Evolutionary conservation across 441 rosid genomes (phyloP).

Genomic region (Syzygium malaccense): DNA sequence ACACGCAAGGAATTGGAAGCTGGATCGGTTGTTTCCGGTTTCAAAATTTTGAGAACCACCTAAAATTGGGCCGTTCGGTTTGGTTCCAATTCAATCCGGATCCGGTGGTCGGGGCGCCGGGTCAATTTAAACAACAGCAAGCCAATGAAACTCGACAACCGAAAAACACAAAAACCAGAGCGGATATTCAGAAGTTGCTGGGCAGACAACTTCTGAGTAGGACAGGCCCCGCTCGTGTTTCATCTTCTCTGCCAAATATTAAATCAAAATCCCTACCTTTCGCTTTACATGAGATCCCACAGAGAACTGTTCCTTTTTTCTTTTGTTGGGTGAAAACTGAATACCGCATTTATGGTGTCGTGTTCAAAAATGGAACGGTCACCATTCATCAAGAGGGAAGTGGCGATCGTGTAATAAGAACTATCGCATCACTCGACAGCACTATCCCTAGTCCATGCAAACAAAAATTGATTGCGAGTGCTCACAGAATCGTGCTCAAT

Average conservation of each 20-base stretch:
- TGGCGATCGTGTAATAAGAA: no score
- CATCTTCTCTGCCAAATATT: neutral
- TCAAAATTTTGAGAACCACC: no score
- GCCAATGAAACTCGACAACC: neutral
- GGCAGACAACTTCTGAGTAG: neutral
- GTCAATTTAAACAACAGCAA: neutral
- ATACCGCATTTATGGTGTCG: neutral
- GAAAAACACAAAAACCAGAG: neutral
- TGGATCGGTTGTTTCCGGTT: no score
- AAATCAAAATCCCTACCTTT: neutral
- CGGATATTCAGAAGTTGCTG: no score
- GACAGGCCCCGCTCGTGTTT: neutral
- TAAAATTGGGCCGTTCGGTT: fast-evolving
- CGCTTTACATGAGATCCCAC: neutral
- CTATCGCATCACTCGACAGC: neutral
- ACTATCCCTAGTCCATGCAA: neutral
- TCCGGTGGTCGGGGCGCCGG: neutral
- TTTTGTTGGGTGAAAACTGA: neutral
- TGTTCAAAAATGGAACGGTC: neutral
- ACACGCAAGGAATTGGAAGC: no score
- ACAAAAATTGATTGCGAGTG: neutral
- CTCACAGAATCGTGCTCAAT: no score
- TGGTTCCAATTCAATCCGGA: no score
- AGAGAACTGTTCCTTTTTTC: no score
- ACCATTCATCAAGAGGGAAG: neutral